phyloP scores from a whole-genome alignment of 805 yeast species.

The Lachancea sp. region DNA sequence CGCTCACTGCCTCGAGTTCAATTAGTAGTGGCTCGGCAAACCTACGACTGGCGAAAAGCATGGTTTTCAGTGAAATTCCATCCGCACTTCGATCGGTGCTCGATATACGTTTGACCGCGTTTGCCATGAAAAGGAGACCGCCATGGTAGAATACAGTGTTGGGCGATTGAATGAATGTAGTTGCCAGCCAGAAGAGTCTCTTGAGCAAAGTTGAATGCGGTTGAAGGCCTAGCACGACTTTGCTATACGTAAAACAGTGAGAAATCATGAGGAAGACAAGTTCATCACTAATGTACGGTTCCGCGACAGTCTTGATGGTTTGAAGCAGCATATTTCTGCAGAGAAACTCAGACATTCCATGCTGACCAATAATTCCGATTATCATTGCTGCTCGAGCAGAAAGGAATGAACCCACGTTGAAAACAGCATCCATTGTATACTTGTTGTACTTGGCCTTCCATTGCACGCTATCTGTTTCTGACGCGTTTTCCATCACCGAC shows the following conservation, averaged over 20 bases:
- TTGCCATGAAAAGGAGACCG: slow-evolving; percentile 35
- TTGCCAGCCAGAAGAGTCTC: slow-evolving; percentile 36
- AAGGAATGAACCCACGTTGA: slow-evolving; percentile 47
- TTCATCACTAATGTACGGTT: slow-evolving; percentile 30
- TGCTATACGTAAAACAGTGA: slow-evolving; percentile 37
- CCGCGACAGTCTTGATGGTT: slow-evolving; percentile 33
- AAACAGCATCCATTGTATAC: slow-evolving; percentile 56
- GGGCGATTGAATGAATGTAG: slow-evolving; percentile 30
- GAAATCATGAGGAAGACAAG: slow-evolving; percentile 30
- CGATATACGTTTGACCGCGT: slow-evolving; percentile 30
- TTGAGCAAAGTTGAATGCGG: slow-evolving; percentile 28
- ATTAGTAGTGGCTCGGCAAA: slow-evolving; percentile 38
- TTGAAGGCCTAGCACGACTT: slow-evolving; percentile 35
- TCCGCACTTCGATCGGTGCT: slow-evolving; percentile 28
- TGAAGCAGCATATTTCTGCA: slow-evolving; percentile 31
- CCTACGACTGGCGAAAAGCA: slow-evolving; percentile 28
- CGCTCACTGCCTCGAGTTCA: slow-evolving; percentile 39
- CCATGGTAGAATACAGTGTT: slow-evolving; percentile 36
- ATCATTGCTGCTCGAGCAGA: slow-evolving; percentile 64
- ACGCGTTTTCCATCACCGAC: slow-evolving; percentile 44
- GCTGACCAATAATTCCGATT: slow-evolving; percentile 59
- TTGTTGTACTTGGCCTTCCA: slow-evolving; percentile 66
- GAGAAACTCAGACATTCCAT: slow-evolving; percentile 54
- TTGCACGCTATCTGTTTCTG: slow-evolving; percentile 40
- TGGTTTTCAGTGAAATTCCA: slow-evolving; percentile 28